Base-by-base conservation (phyloP, 2,329 filamentous ascomycete species). In the Ceratocystis eucalypticola region DNA sequence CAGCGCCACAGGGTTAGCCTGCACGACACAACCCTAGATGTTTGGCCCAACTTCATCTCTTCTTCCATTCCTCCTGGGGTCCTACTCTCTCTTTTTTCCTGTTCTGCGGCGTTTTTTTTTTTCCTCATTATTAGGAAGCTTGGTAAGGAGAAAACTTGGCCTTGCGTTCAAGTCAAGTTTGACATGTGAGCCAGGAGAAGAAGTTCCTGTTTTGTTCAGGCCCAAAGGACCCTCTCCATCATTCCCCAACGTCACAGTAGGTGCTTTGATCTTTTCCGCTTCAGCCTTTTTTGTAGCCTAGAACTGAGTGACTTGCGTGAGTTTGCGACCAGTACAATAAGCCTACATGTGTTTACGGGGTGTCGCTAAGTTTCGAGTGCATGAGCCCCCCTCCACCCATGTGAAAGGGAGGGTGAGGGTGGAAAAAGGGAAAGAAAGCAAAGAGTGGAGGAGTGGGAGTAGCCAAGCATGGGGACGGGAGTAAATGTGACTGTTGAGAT, bases 1-100 rank as follows among this genome's bases (percentile, higher is more conserved):
- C 59, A 45, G 37, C 61, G 61, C 61, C 61, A 62, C 61, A 45
- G 61, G 41, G 61, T 62, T 62, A 62, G 6, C 2, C 1, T 5
- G 20, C 20, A n/a, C 37, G 20, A 12, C 20, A 41, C 17, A 62
- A 62, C 61, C 61, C 61, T 62, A 62, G 28, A 25, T 17, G 10
- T n/a, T 45, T 15, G 12, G 10, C 8, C 20, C 41, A 62, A 62
- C 61, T 25, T 62, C 61, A 62, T 44, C 61, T 28, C 61, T 45
- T 62, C 61, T 22, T 48, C 10, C 10, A 41, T 12, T 41, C 37
- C 37, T 41, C 10, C 20, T 2, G 1, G 28, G n/a, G n/a, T n/a
- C 7, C 59, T 62, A 6, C 46, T 50, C 46, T 50, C 1, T 7
- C 17, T 50, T 22, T 10, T 50, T 20, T 28, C 22, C 10, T 3